These are phyloP conservation scores for Moesziomyces parantarcticus DNA, from an alignment of 1,284 basidiomycete genomes.

Conservation along the genomic window DNA sequence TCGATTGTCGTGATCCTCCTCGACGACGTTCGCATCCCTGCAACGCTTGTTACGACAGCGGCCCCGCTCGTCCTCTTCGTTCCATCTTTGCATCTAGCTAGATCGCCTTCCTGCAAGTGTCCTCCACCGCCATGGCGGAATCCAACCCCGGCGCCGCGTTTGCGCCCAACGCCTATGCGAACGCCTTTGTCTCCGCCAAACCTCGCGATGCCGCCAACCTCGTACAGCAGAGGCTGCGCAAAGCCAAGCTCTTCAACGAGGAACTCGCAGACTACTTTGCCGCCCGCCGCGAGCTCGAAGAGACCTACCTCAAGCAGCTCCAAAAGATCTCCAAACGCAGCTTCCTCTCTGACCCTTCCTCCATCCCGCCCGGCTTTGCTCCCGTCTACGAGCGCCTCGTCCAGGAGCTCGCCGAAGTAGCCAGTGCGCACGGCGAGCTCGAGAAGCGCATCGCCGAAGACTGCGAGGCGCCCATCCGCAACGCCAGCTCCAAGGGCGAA, in stretches of 20 bases:
- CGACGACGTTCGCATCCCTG: neutral
- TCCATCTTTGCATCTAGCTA: neutral
- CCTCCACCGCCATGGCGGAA: slow-evolving; percentile 20
- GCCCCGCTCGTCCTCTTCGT: neutral
- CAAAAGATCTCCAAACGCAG: slow-evolving; percentile 69
- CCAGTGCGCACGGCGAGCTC: slow-evolving; percentile 60
- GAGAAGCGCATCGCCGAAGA: slow-evolving; percentile 63
- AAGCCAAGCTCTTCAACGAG: slow-evolving; percentile 61
- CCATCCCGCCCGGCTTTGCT: slow-evolving; percentile 59
- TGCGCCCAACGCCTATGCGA: slow-evolving; percentile 49
- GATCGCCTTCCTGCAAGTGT: neutral
- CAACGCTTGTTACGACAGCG: no score
- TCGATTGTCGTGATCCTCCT: neutral
- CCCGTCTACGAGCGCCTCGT: slow-evolving; percentile 64
- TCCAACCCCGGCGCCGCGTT: slow-evolving; percentile 31
- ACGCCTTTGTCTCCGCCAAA: slow-evolving; percentile 47
- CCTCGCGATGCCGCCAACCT: slow-evolving; percentile 36
- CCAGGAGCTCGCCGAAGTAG: slow-evolving; percentile 62
- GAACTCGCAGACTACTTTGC: slow-evolving; percentile 70
- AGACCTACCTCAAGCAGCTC: slow-evolving; percentile 70
- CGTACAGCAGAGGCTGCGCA: slow-evolving; percentile 49
- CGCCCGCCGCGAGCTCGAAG: slow-evolving; percentile 70
- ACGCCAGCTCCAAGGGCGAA: slow-evolving; percentile 55
- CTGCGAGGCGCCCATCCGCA: slow-evolving; percentile 65
- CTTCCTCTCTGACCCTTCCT: slow-evolving; percentile 64